These are phyloP conservation scores for Mycosarcoma mackinlayi DNA, from an alignment of 1,284 basidiomycete species.

Conservation along the genomic window DNA sequence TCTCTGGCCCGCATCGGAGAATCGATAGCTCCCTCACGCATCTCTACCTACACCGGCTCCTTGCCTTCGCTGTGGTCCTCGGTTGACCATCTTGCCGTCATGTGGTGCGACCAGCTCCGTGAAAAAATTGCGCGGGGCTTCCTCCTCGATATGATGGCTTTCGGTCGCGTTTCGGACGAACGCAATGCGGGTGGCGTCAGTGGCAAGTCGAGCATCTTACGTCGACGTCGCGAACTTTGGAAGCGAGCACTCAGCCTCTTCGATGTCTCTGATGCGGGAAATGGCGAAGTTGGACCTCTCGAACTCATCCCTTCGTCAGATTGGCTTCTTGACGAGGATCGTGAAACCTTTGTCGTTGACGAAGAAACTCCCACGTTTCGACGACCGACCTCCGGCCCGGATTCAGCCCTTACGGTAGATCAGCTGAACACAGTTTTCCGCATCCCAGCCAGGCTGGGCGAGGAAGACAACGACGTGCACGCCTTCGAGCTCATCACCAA, in stretches of 20 bases:
- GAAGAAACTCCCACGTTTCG: constrained; percentile 16
- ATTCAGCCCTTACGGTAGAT: constrained; percentile 11
- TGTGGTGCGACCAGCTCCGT: constrained; percentile 98
- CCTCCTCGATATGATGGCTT: constrained; percentile 51
- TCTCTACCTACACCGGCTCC: constrained; percentile 78
- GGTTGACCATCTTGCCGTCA: constrained; percentile 94
- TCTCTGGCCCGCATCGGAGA: constrained; percentile 66
- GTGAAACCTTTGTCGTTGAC: constrained; percentile 23
- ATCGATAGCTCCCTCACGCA: constrained; percentile 67
- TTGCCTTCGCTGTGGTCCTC: constrained; percentile 92
- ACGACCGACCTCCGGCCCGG: constrained; percentile 4
- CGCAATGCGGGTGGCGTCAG: constrained; percentile 26
- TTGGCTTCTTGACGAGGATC: constrained; percentile 20
- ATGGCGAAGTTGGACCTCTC: constrained; percentile 25
- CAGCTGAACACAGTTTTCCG: constrained; percentile 16
- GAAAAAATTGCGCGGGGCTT: constrained; percentile 77
- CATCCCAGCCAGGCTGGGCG: constrained; percentile 23
- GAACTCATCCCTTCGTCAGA: constrained; percentile 15
- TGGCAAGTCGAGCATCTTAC: constrained; percentile 19
- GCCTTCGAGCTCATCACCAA: constrained; percentile 61
- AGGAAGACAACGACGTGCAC: constrained; percentile 19
- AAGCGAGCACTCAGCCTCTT: constrained; percentile 43
- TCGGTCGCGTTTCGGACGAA: constrained; percentile 34
- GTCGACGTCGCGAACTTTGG: constrained; percentile 54
- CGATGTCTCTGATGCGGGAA: constrained; percentile 36